Conservation (phyloP, 768 basidiomycete species). For the Boletus coccyginus region DNA sequence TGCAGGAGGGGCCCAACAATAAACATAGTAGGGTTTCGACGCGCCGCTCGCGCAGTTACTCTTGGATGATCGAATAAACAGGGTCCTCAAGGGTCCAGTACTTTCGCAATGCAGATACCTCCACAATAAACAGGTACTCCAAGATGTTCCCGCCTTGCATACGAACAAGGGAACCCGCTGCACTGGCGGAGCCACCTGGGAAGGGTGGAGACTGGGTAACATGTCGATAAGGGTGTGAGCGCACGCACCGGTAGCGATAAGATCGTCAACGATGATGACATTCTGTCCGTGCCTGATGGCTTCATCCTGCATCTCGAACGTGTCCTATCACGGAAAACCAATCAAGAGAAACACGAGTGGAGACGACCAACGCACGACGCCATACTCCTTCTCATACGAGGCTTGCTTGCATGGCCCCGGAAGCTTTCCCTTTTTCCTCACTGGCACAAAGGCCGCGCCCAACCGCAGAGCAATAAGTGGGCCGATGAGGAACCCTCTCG, state of each 20-base stretch:
- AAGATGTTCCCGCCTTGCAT: conserved; percentile 81
- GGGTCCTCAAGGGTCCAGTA: conserved; percentile 74
- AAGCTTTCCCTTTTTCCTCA: conserved; percentile 92
- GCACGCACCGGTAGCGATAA: conserved; percentile 88
- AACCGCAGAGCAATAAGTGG: conserved; percentile 89
- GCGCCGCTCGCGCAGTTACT: conserved; percentile 27
- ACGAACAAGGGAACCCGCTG: conserved; percentile 85
- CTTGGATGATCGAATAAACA: conserved; percentile 85
- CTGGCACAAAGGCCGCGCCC: conserved; percentile 93
- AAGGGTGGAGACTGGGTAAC: conserved; percentile 6
- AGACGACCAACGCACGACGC: conserved; percentile 49
- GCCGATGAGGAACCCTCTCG: conserved; percentile 92
- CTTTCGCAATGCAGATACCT: conserved; percentile 70
- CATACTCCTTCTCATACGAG: conserved; percentile 91
- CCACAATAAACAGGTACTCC: conserved; percentile 94
- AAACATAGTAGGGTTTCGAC: conserved; percentile 22
- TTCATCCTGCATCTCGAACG: conserved; percentile 93
- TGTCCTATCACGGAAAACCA: conserved; percentile 52
- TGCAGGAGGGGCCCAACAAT: conserved; percentile 8
- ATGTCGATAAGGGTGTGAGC: not conserved
- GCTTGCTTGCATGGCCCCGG: conserved; percentile 78
- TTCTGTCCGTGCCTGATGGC: conserved; percentile 80
- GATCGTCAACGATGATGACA: conserved; percentile 88
- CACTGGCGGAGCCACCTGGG: conserved; percentile 87
- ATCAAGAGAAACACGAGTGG: conserved; percentile 1